Percentiles rank a stretch among this genome's conserved stretches.
These are phyloP conservation scores for Parastagonospora nodorum DNA, from an alignment of 2,329 filamentous ascomycete species.

Conservation along the genomic window DNA sequence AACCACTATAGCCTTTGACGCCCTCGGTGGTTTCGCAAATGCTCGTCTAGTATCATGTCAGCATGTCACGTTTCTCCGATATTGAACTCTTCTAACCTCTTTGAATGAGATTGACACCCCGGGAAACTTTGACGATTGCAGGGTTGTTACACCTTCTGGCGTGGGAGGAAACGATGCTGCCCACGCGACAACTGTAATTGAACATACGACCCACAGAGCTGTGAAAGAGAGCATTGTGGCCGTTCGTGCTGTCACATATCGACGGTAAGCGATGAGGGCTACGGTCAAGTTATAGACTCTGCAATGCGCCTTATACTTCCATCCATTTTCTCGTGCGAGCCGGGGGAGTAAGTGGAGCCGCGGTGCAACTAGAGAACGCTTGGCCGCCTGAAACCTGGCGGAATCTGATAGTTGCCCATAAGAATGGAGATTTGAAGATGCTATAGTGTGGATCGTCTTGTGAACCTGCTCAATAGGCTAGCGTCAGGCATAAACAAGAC, in stretches of 20 bases:
- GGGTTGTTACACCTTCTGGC: slow-evolving; percentile 8
- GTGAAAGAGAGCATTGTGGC: not conserved
- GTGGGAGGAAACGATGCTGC: slow-evolving; percentile 16
- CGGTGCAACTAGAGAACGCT: too few relatives aligned
- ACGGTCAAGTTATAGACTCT: too few relatives aligned
- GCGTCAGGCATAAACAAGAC: not conserved
- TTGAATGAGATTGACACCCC: slow-evolving; percentile 45
- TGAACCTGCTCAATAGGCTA: not conserved
- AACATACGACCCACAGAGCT: not conserved
- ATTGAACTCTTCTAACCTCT: slow-evolving; percentile 28
- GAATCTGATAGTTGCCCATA: too few relatives aligned
- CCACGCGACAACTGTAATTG: not conserved
- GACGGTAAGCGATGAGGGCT: too few relatives aligned
- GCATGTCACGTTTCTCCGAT: not conserved
- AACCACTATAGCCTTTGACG: slow-evolving; percentile 62
- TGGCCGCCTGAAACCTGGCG: too few relatives aligned
- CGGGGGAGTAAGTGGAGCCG: too few relatives aligned
- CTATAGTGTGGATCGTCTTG: too few relatives aligned
- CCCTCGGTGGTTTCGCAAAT: slow-evolving; percentile 61
- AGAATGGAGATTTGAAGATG: too few relatives aligned
- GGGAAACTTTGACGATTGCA: slow-evolving; percentile 12
- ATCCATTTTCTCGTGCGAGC: too few relatives aligned
- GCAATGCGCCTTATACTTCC: too few relatives aligned
- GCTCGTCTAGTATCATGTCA: slow-evolving; percentile 12
- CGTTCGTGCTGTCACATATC: not conserved